Evolutionary conservation across 75 land plant species (phyloP).

Genomic region (Pinus taeda): DNA sequence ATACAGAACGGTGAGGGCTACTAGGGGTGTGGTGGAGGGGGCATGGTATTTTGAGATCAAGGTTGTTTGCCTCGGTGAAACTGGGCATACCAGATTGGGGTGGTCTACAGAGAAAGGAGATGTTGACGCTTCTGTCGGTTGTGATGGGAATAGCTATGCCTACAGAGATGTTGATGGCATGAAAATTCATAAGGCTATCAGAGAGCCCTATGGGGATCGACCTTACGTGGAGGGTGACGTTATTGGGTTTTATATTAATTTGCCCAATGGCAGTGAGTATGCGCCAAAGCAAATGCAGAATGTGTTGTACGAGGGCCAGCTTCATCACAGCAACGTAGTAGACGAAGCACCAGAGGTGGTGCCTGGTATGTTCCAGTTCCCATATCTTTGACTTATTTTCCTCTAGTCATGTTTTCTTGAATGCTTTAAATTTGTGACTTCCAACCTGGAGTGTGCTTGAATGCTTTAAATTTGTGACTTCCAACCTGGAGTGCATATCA

Average conservation of each 20-base stretch:
- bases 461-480: too few relatives aligned
- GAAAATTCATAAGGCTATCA: constrained; percentile 83
- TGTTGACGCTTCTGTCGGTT: constrained; percentile 93
- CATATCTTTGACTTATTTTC: too few relatives aligned
- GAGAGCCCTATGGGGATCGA: constrained; percentile 79
- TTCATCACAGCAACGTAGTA: too few relatives aligned
- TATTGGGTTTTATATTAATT: constrained; percentile 87
- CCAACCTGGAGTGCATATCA: too few relatives aligned
- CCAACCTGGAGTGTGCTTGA: too few relatives aligned
- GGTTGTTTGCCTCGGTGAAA: constrained; percentile 67
- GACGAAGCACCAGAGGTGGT: too few relatives aligned
- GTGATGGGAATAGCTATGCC: constrained; percentile 81
- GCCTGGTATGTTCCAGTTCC: too few relatives aligned
- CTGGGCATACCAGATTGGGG: constrained; percentile 92
- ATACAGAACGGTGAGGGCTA: constrained; percentile 94
- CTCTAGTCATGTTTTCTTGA: too few relatives aligned
- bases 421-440: too few relatives aligned
- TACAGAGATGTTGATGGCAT: constrained; percentile 93
- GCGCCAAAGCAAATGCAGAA: too few relatives aligned
- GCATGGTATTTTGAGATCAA: constrained; percentile 97
- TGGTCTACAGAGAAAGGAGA: constrained; percentile 97
- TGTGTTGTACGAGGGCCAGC: too few relatives aligned
- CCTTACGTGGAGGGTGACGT: constrained; percentile 89
- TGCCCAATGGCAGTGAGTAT: constrained; percentile 54
- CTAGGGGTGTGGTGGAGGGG: constrained; percentile 83